A percentile compares a stretch with the other conserved stretches of the same genome.
Conservation (phyloP, 2,329 filamentous ascomycete genomes). For the Lanzia echinophila region DNA sequence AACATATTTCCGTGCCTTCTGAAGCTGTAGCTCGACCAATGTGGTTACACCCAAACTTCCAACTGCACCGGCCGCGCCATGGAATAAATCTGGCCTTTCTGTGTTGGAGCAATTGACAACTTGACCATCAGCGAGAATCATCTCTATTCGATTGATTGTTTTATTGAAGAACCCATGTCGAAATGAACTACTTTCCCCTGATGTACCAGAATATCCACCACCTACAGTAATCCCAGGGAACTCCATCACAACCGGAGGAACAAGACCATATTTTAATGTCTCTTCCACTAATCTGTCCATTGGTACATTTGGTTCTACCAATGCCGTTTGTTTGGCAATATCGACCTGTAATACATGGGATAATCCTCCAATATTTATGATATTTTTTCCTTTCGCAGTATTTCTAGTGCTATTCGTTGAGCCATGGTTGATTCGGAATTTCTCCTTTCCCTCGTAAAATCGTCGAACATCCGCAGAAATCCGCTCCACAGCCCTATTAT, state of each 20-base stretch:
- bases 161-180: slow-evolving; percentile 60
- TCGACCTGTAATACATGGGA: slow-evolving; percentile 41
- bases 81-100: slow-evolving; percentile 48
- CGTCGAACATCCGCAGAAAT: slow-evolving; percentile 39
- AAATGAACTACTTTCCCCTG: slow-evolving; percentile 62
- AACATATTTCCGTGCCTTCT: slow-evolving; percentile 47
- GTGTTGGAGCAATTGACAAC: slow-evolving; percentile 41
- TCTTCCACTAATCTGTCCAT: slow-evolving; percentile 59
- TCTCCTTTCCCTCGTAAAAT: slow-evolving; percentile 42
- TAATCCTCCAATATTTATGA: slow-evolving; percentile 44
- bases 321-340: slow-evolving; percentile 34
- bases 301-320: slow-evolving; percentile 62
- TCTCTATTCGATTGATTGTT: slow-evolving; percentile 55
- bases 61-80: slow-evolving; percentile 51
- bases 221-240: slow-evolving; percentile 64
- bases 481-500: slow-evolving; percentile 37
- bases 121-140: slow-evolving; percentile 53
- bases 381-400: slow-evolving; percentile 32
- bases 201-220: slow-evolving; percentile 59
- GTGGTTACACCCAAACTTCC: slow-evolving; percentile 57
- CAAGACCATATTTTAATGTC: slow-evolving; percentile 46
- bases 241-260: slow-evolving; percentile 64
- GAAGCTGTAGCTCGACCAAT: slow-evolving; percentile 49
- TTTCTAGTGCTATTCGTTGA: slow-evolving; percentile 47
- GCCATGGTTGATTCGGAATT: slow-evolving; percentile 52